Evolutionary conservation across 768 basidiomycete species (phyloP).

Genomic region (Rhodotorula toruloides): DNA sequence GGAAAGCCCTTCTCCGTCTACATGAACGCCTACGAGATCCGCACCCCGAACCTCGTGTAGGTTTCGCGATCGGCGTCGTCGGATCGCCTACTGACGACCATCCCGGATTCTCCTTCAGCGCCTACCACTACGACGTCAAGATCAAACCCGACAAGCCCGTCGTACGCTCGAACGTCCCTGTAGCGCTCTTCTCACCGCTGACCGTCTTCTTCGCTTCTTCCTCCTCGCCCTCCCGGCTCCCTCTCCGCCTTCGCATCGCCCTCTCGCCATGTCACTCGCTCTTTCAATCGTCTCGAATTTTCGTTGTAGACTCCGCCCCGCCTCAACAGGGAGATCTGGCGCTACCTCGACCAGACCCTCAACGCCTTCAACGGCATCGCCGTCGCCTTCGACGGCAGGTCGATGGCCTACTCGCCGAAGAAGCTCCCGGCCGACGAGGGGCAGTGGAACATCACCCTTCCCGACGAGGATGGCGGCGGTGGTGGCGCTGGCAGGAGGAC

Average conservation of each 20-base stretch:
- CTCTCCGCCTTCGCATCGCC: too few relatives aligned
- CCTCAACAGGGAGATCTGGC: slow-evolving; percentile 10
- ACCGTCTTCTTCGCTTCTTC: too few relatives aligned
- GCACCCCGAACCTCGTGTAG: not conserved
- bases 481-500: not conserved
- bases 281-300: too few relatives aligned
- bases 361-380: not conserved
- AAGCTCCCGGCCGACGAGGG: slow-evolving; percentile 19
- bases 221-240: too few relatives aligned
- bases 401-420: slow-evolving; percentile 12
- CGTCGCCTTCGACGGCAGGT: not conserved
- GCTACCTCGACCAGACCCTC: not conserved
- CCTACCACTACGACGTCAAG: slow-evolving; percentile 14
- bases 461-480: slow-evolving; percentile 1
- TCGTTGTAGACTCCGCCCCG: not conserved
- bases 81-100: too few relatives aligned
- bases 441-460: not conserved
- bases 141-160: not conserved
- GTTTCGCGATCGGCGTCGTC: too few relatives aligned
- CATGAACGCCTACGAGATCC: slow-evolving; percentile 7
- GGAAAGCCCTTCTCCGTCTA: not conserved
- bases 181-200: too few relatives aligned
- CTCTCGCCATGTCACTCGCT: too few relatives aligned
- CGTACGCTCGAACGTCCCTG: too few relatives aligned
- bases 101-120: too few relatives aligned